Percentiles rank a stretch among this genome's conserved stretches.
Evolutionary conservation across 106 monocot species (phyloP).

Genomic region (Dendrobium officinale): DNA sequence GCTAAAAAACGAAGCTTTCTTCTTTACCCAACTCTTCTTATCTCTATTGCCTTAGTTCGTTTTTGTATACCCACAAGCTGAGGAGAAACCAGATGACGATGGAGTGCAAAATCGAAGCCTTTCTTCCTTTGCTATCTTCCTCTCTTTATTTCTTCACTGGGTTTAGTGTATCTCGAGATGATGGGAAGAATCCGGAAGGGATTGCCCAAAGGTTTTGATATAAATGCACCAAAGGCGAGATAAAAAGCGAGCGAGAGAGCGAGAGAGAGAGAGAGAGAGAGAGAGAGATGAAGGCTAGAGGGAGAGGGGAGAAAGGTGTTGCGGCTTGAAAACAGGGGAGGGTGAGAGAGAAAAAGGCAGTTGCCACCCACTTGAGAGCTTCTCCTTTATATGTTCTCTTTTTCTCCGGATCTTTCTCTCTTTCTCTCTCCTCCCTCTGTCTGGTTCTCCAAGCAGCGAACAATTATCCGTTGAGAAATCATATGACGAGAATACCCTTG

Average conservation of each 20-base stretch:
- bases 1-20: background rate
- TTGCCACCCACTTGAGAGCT: conserved; percentile 6
- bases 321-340: background rate
- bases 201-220: background rate
- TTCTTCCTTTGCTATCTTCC: background rate
- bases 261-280: background rate
- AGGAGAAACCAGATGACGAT: conserved; percentile 6
- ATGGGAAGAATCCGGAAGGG: background rate
- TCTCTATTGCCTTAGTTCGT: background rate
- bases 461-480: conserved; percentile 18
- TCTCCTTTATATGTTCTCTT: conserved; percentile 3
- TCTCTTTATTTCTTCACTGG: conserved; percentile 3
- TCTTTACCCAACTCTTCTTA: conserved; percentile 1
- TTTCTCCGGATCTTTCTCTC: conserved; percentile 6
- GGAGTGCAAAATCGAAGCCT: background rate
- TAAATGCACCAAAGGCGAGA: background rate
- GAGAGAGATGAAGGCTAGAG: background rate
- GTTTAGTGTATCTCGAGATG: background rate
- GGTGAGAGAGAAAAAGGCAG: background rate
- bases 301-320: background rate
- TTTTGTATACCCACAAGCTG: background rate
- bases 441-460: background rate
- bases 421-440: background rate
- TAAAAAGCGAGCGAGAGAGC: background rate
- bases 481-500: conserved; percentile 17